These are phyloP conservation scores for Backusella luteola DNA, from an alignment of 192 early-diverging fungal genomes.

Conservation along the genomic window DNA sequence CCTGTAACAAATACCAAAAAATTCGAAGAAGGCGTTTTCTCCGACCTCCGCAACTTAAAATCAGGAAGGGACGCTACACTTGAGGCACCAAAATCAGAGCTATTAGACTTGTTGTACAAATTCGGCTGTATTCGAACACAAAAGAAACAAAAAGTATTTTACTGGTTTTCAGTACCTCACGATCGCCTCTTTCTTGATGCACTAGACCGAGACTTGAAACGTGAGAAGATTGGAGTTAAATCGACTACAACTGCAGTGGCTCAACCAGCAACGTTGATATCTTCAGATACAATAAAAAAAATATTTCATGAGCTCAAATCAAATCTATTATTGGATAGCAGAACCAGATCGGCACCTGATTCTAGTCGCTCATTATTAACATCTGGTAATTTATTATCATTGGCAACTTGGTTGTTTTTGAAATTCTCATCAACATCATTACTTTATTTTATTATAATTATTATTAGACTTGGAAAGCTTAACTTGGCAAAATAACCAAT, in stretches of 20 bases:
- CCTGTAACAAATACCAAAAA: constrained; percentile 90
- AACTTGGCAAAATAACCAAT: constrained; percentile 1
- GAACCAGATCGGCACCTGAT: background rate
- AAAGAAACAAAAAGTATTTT: constrained; percentile 99
- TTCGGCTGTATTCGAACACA: constrained; percentile 96
- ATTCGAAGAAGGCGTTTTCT: constrained; percentile 98
- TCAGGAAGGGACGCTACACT: constrained; percentile 88
- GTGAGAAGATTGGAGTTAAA: constrained; percentile 82
- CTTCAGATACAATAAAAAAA: constrained; percentile 56
- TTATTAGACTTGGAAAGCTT: constrained; percentile 5
- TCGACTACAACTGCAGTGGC: constrained; percentile 75
- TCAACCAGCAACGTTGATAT: constrained; percentile 63
- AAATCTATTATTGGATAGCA: background rate
- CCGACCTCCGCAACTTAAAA: constrained; percentile 92
- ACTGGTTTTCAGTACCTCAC: constrained; percentile 94
- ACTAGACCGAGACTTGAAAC: constrained; percentile 92
- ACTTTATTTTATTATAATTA: background rate
- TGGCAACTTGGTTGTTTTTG: background rate
- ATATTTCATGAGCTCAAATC: constrained; percentile 48
- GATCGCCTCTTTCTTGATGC: constrained; percentile 95
- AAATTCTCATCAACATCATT: background rate
- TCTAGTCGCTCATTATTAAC: background rate
- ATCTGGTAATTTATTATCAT: background rate
- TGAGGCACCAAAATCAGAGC: constrained; percentile 92
- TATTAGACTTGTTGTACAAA: constrained; percentile 92